Evolutionary conservation across 1,139 yeast genomes (phyloP), one percentile per base, ranked within the genome.

Genomic region (Arxiozyma heterogenica): DNA sequence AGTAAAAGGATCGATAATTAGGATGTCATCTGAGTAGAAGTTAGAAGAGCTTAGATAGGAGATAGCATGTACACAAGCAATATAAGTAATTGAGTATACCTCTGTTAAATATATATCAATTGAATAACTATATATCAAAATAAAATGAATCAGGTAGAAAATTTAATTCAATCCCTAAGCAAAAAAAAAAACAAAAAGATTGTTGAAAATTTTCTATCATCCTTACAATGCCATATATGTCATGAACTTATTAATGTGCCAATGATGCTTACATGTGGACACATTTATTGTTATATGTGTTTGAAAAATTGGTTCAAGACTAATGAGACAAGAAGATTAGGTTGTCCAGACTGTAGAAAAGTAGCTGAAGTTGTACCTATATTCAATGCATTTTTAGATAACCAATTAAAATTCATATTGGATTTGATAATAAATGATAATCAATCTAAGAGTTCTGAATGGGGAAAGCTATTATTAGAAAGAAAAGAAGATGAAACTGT

Each of bases 201-300:
- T 11, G 49, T 65, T 25, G 41, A 53, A 4, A 60, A 63, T 44
- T 34, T 67, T 15, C 52, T 65, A 18, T 67, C 63, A 20, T 52
- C 63, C 15, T 45, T 59, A n/a, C 55, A 61, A 42, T 68, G 71
- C 53, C 58, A 66, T 3, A 63, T 68, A 38, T 68, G 71, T 51
- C 70, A 66, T 51, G 71, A 68, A 25, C 60, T 63, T 51, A 59
- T 68, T 63, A 63, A 57, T 52, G 64, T 63, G 1, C 71, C 71
- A 1, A 65, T 67, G 58, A 64, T 66, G 66, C 61, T 67, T 1
- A 55, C 59, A 17, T 67, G 67, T 53, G 66, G 67, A 30, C 69
- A 62, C 59, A 62, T 65, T 58, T 65, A 64, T 54, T 60, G 68
- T 57, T 61, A 64, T 60, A 50, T 58, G 50, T 64, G 67, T 58